These are phyloP conservation scores for Leccinum ochraceum DNA, from an alignment of 768 basidiomycete genomes.

Conservation along the genomic window DNA sequence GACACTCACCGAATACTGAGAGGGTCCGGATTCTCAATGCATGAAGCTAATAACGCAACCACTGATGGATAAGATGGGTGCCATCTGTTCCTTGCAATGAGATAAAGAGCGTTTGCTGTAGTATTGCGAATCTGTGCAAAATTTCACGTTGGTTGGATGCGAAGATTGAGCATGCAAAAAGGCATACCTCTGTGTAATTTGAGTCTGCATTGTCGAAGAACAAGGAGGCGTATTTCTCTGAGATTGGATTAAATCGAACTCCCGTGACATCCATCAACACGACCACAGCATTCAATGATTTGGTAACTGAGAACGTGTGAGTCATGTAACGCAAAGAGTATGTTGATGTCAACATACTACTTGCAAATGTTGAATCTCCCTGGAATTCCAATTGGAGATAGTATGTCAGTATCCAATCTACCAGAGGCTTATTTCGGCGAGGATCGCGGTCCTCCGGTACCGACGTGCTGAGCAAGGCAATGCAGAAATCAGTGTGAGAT, in stretches of 20 bases:
- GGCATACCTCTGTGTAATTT: slow-evolving; percentile 77
- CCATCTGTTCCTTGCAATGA: slow-evolving; percentile 64
- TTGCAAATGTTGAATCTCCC: slow-evolving; percentile 84
- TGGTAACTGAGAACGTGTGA: slow-evolving; percentile 58
- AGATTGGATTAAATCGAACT: slow-evolving; percentile 62
- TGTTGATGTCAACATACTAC: slow-evolving; percentile 53
- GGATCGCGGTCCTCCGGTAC: no score
- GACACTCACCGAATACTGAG: slow-evolving; percentile 55
- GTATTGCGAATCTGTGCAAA: slow-evolving; percentile 60
- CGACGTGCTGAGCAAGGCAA: no score
- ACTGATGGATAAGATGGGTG: slow-evolving; percentile 62
- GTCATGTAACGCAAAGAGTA: not conserved
- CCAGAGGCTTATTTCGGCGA: no score
- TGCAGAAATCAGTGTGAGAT: no score
- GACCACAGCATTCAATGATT: slow-evolving; percentile 66
- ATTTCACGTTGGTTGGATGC: slow-evolving; percentile 1
- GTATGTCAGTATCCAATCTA: no score
- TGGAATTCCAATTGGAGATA: slow-evolving; percentile 78
- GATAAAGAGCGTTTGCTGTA: slow-evolving; percentile 65
- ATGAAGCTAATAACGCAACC: slow-evolving; percentile 56
- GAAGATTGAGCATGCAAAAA: not conserved
- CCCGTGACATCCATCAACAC: slow-evolving; percentile 67
- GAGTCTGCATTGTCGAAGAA: slow-evolving; percentile 78
- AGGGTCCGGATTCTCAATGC: slow-evolving; percentile 52
- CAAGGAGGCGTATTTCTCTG: slow-evolving; percentile 68